These are phyloP conservation scores for Zygosaccharomyces kombuchaensis DNA, from an alignment of 805 yeast species.

Conservation along the genomic window DNA sequence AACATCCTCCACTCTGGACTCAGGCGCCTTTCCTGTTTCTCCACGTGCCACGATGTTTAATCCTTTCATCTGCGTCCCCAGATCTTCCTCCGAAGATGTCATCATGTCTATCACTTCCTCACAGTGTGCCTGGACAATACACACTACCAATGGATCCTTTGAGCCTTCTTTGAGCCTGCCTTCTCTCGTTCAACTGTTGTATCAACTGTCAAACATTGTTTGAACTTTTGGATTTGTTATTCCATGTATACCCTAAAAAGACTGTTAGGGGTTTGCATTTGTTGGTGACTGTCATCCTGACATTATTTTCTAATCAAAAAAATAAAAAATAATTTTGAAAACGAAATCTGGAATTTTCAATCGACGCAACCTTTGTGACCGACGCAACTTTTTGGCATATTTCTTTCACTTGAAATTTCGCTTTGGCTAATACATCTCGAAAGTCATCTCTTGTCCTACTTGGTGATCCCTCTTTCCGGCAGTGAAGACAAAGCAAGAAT, in stretches of 20 bases:
- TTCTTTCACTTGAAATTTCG: slow-evolving; percentile 1
- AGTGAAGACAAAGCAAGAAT: slow-evolving; percentile 12
- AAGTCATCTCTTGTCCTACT: neutral
- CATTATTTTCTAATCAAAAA: neutral
- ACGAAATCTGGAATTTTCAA: neutral
- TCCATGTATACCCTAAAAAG: neutral
- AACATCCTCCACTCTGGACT: neutral
- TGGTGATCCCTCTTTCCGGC: neutral
- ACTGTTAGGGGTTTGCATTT: neutral
- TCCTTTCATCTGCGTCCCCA: slow-evolving; percentile 28
- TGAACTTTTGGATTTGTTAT: neutral
- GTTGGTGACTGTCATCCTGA: slow-evolving; percentile 1
- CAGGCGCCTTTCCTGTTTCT: neutral
- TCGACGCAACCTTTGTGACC: neutral
- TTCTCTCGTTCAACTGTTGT: neutral
- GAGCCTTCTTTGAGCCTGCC: neutral
- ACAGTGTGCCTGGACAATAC: neutral
- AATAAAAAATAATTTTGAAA: neutral
- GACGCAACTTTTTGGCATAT: slow-evolving; percentile 1
- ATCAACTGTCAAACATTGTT: slow-evolving; percentile 2
- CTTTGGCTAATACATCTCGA: neutral
- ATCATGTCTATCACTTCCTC: slow-evolving; percentile 5
- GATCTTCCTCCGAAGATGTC: slow-evolving; percentile 25
- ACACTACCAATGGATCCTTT: neutral
- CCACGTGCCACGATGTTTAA: slow-evolving; percentile 21